Percentiles rank a stretch among this genome's conserved stretches.
phyloP scores from a whole-genome alignment of 495 filamentous ascomycete genomes.

The Podospora tetraspora region DNA sequence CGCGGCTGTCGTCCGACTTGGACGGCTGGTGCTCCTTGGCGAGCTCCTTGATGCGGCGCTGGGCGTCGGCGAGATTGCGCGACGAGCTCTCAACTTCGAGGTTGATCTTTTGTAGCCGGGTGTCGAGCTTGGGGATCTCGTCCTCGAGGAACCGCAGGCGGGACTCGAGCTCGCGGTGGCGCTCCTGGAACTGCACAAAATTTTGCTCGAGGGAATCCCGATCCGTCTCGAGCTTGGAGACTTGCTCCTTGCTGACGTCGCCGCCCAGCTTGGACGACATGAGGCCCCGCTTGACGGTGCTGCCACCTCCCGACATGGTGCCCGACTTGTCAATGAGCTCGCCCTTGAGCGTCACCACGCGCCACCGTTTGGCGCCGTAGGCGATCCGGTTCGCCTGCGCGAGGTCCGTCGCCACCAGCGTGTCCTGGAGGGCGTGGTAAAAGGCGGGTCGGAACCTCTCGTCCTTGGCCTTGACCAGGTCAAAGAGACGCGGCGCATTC shows the following conservation, averaged over 20 bases:
- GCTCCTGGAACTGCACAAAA: conserved; percentile 73
- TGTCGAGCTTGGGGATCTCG: conserved; percentile 78
- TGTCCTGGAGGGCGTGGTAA: conserved; percentile 88
- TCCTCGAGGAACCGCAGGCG: conserved; percentile 67
- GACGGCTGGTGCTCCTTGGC: conserved; percentile 71
- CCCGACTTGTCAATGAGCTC: conserved; percentile 95
- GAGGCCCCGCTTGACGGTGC: conserved; percentile 74
- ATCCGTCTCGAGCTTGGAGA: conserved; percentile 77
- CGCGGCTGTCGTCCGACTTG: conserved; percentile 67
- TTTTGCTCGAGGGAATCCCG: conserved; percentile 77
- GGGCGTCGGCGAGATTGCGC: conserved; percentile 75
- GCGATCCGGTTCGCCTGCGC: conserved; percentile 94
- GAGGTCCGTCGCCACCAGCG: conserved; percentile 85
- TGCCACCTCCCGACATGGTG: conserved; percentile 97
- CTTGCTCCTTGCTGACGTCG: conserved; percentile 79
- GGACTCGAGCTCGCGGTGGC: conserved; percentile 69
- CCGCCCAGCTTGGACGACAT: conserved; percentile 94
- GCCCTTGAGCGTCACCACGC: conserved; percentile 91
- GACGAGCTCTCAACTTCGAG: conserved; percentile 85
- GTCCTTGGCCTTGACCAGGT: conserved; percentile 84
- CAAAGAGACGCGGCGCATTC: conserved; percentile 85
- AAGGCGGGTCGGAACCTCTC: conserved; percentile 86
- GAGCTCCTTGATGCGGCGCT: conserved; percentile 78
- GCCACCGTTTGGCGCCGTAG: conserved; percentile 86
- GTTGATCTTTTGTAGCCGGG: conserved; percentile 83